Percentiles rank a stretch among this genome's conserved stretches.
These are phyloP conservation scores for Dentiscutata heterogama DNA, from an alignment of 371 early-diverging fungal genomes.

Conservation along the genomic window DNA sequence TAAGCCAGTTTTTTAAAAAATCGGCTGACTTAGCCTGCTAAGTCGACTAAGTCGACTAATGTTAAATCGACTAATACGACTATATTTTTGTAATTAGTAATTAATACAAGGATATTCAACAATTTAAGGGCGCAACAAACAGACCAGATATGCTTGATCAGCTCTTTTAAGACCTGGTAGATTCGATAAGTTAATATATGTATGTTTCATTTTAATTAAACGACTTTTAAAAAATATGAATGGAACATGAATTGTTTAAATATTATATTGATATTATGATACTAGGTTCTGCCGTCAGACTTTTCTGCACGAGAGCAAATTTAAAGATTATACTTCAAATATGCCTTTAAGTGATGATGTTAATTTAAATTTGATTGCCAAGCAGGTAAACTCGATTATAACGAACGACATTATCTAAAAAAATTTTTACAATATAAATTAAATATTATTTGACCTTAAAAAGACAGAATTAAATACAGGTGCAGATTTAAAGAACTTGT, in stretches of 20 bases:
- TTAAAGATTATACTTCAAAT: constrained; percentile 79
- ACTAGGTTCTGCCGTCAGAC: constrained; percentile 90
- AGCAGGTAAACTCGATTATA: constrained; percentile 53
- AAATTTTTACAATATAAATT: neutral
- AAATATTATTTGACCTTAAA: neutral
- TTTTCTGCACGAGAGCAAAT: constrained; percentile 82
- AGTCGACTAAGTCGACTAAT: too few species aligned
- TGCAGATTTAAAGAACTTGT: constrained; percentile 96
- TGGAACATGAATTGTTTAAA: too few species aligned
- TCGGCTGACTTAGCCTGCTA: too few species aligned
- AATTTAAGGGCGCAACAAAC: constrained; percentile 92
- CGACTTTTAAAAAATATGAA: too few species aligned
- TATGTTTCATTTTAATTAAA: constrained; percentile 50
- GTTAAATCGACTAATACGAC: too few species aligned
- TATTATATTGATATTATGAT: neutral
- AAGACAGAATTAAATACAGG: constrained; percentile 94
- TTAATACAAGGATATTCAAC: constrained; percentile 7
- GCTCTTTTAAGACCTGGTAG: constrained; percentile 97
- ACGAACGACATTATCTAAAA: neutral
- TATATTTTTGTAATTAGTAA: constrained; percentile 25
- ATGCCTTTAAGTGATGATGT: constrained; percentile 82
- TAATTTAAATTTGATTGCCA: constrained; percentile 75
- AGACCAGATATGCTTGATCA: constrained; percentile 96
- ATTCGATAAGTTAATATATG: constrained; percentile 93
- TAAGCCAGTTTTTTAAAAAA: too few species aligned